Evolutionary conservation across 2,329 filamentous ascomycete species (phyloP), one percentile per base, ranked within the genome.

Genomic region (Trichoderma atrobrunneum): DNA sequence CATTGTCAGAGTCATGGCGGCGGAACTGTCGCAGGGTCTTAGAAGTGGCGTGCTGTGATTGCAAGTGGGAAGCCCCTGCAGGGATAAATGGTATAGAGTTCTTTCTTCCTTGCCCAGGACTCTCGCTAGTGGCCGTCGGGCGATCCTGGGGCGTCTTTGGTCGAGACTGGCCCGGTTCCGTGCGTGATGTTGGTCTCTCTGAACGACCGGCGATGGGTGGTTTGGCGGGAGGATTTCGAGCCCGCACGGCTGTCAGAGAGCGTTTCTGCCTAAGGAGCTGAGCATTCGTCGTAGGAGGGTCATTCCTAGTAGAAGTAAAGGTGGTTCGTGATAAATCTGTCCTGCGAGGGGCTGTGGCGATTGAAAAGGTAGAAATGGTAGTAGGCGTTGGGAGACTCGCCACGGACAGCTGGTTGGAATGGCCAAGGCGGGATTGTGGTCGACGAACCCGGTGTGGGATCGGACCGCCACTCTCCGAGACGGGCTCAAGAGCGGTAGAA

Each of bases 401-500:
- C 18, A 91, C 82, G 21, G 92, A 94, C 14, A 91, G 90, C 76
- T 93, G 90, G 18, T 90, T 83, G 12, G 90, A 89, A 79, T 95
- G 92, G 14, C 89, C 66, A 32, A 93, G 79, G 71, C 92, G 87
- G 3, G 91, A 93, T 74, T 89, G 88, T 56, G 92, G 89, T 74
- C 90, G 86, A 71, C 89, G 87, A 74, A 85, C 86, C 18, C 84
- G 83, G 73, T 87, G 88, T 56, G 86, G 84, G 67, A 85, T 84
- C 62, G 93, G 89, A 5, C 91, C 93, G 65, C 94, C 94, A 75
- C 91, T 94, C 82, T 98, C 95, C 51, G 94, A 97, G 7, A 98
- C 94, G 26, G 95, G 94, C 79, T 97, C 95, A n/a, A 98, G 87
- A 21, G 92, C 91, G 12, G 81, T 83, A 10, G 92, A 92, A 76